Conservation (phyloP, 169 alveolate species). For the Eimeria tenella region DNA sequence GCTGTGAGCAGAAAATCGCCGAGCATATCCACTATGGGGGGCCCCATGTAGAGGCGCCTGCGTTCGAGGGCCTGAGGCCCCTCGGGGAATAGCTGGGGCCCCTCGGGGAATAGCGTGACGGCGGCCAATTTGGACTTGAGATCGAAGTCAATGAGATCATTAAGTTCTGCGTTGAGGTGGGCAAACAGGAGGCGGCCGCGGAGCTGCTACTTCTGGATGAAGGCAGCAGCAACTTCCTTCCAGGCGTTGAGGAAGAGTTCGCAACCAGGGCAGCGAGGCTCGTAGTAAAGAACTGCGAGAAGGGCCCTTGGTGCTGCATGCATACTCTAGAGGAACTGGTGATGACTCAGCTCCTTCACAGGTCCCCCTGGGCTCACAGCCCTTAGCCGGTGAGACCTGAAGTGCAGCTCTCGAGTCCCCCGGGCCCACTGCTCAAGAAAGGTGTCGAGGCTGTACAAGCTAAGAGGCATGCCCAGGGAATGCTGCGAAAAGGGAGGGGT, state of each 20-base stretch:
- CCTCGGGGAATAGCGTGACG: neutral
- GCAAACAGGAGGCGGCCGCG: slow-evolving; percentile 15
- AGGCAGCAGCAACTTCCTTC: slow-evolving; percentile 20
- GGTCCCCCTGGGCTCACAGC: neutral
- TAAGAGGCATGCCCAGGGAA: slow-evolving; percentile 43
- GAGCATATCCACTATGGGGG: neutral
- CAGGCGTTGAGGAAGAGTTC: slow-evolving; percentile 5
- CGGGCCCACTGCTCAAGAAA: slow-evolving; percentile 25
- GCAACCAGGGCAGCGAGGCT: slow-evolving; percentile 29
- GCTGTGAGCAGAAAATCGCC: neutral
- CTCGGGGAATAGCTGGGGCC: neutral
- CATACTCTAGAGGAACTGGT: neutral
- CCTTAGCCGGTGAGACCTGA: slow-evolving; percentile 31
- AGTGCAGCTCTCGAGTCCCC: slow-evolving; percentile 10
- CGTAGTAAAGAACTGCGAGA: slow-evolving; percentile 43
- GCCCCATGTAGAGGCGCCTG: slow-evolving; percentile 37
- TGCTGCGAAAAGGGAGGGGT: slow-evolving; percentile 29
- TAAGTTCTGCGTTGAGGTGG: neutral
- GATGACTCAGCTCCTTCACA: slow-evolving; percentile 38
- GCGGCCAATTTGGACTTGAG: neutral
- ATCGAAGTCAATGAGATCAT: slow-evolving; percentile 41
- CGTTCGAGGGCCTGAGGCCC: slow-evolving; percentile 25
- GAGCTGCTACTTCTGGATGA: neutral
- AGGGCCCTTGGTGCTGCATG: neutral
- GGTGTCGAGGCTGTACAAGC: slow-evolving; percentile 6